phyloP scores from a whole-genome alignment of 1,284 basidiomycete genomes.

The Cutaneotrichosporon sp. region DNA sequence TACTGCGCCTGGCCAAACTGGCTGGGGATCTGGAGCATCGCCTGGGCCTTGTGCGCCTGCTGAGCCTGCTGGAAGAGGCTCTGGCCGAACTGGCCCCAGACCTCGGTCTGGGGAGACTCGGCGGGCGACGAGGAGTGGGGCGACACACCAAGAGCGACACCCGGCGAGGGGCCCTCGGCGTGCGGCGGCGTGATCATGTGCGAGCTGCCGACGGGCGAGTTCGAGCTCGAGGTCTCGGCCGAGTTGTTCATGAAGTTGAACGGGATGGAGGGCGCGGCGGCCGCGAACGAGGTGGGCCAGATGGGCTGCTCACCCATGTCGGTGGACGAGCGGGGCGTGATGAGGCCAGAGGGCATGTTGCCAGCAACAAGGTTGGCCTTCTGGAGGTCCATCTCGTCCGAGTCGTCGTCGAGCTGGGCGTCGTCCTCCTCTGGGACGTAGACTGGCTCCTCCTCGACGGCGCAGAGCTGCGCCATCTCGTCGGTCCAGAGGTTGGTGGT shows the following conservation, averaged over 20 bases:
- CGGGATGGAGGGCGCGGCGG: constrained; percentile 19
- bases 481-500: constrained; percentile 51
- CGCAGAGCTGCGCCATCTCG: constrained; percentile 48
- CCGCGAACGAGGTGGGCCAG: constrained; percentile 13
- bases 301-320: constrained; percentile 25
- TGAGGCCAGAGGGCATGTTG: constrained; percentile 26
- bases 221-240: constrained; percentile 22
- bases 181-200: constrained; percentile 38
- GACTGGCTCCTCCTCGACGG: constrained; percentile 53
- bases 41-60: constrained; percentile 23
- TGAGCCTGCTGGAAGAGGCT: constrained; percentile 34
- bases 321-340: constrained; percentile 39
- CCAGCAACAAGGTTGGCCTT: constrained; percentile 25
- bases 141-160: constrained; percentile 36
- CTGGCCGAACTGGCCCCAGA: constrained; percentile 33
- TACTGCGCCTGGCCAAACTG: constrained; percentile 18
- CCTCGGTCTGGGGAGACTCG: constrained; percentile 11
- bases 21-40: constrained; percentile 11
- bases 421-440: constrained; percentile 45
- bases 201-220: constrained; percentile 30
- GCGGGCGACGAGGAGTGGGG: constrained; percentile 30
- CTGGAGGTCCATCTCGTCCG: constrained; percentile 35
- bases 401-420: constrained; percentile 42
- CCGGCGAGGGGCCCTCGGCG: constrained; percentile 13
- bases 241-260: constrained; percentile 38